These are phyloP conservation scores for Tylopilus sp. DNA, from an alignment of 768 basidiomycete species.

Conservation along the genomic window DNA sequence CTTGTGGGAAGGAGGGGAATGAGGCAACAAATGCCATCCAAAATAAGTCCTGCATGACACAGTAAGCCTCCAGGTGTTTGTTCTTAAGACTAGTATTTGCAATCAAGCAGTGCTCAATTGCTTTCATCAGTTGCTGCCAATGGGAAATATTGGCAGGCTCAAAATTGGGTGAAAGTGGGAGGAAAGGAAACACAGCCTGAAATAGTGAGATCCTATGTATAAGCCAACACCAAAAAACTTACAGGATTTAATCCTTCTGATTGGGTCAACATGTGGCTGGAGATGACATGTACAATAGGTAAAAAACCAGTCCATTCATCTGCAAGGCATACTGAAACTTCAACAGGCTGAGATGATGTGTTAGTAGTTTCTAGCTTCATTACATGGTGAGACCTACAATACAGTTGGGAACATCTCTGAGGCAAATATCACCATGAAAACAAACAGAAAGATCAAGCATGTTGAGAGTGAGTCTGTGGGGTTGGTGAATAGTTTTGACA, in stretches of 20 bases:
- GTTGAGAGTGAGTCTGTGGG: background rate
- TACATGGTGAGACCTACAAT: background rate
- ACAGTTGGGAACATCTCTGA: background rate
- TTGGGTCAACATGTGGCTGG: background rate
- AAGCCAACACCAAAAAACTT: background rate
- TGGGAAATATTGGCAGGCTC: background rate
- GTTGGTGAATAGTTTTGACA: background rate
- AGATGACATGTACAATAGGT: background rate
- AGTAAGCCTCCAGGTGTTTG: background rate
- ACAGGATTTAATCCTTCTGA: background rate
- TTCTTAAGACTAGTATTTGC: background rate
- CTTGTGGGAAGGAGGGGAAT: background rate
- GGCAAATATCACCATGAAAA: background rate
- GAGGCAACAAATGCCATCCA: constrained; percentile 1
- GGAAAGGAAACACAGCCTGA: background rate
- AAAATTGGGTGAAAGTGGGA: background rate
- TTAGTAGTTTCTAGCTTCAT: background rate
- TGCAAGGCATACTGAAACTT: background rate
- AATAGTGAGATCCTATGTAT: background rate
- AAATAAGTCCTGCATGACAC: background rate
- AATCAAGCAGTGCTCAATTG: background rate
- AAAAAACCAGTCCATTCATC: background rate
- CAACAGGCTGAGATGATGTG: background rate
- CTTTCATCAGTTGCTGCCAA: background rate
- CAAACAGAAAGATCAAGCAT: background rate